Evolutionary conservation across 768 basidiomycete species (phyloP).

Genomic region (Clitopilus passeckerianus): DNA sequence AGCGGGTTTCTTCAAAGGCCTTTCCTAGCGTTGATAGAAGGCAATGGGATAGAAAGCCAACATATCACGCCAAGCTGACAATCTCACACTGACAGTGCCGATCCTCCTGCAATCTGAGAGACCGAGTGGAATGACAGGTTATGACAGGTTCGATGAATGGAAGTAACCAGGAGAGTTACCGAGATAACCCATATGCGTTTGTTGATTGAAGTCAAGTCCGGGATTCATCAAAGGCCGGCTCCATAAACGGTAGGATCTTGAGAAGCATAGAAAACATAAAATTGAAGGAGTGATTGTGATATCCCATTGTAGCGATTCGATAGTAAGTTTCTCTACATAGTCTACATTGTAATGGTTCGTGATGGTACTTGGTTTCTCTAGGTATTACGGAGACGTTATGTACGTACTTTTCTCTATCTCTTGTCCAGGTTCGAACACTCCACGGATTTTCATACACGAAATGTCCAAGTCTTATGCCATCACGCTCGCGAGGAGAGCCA

Average conservation of each 20-base stretch:
- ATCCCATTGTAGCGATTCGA: no score
- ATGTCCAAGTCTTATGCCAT: conserved; percentile 20
- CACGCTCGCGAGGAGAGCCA: conserved; percentile 76
- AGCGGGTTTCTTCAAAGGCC: neutral
- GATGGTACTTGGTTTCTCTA: neutral
- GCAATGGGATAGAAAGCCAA: no score
- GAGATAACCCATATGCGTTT: neutral
- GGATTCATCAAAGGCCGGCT: neutral
- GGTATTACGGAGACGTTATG: neutral
- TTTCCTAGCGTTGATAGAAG: no score
- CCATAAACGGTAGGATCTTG: neutral
- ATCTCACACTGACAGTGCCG: neutral
- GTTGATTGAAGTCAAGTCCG: neutral
- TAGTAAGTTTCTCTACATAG: neutral
- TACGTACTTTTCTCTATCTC: neutral
- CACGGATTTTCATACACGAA: neutral
- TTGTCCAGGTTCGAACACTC: neutral
- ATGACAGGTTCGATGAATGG: no score
- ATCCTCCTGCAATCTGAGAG: neutral
- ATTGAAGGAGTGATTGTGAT: no score
- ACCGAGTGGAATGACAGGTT: neutral
- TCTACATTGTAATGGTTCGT: neutral
- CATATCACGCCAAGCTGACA: neutral
- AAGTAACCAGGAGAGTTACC: no score
- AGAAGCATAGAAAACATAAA: no score